A percentile compares a stretch with the other conserved stretches of the same genome.
These are phyloP conservation scores for Picea abies DNA, from an alignment of 83 land plant genomes.

Conservation along the genomic window DNA sequence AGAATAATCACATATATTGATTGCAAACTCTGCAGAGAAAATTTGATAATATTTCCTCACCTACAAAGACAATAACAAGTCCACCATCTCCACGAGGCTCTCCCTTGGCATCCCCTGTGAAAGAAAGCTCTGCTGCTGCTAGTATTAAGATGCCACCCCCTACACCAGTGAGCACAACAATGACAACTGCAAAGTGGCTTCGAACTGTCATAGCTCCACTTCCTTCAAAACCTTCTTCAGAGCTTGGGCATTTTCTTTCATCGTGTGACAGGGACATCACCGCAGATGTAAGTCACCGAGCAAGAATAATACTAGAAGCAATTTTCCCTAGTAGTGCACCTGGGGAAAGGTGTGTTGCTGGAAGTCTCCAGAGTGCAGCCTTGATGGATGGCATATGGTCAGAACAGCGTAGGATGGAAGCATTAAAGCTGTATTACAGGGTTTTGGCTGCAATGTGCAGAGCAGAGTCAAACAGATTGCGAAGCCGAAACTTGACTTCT, in stretches of 20 bases:
- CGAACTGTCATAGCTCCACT: conserved; percentile 81
- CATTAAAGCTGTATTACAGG: conserved; percentile 87
- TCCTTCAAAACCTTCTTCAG: conserved; percentile 73
- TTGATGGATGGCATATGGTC: conserved; percentile 85
- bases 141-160: conserved; percentile 58
- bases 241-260: conserved; percentile 59
- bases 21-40: conserved; percentile 23
- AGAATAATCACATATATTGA: neutral
- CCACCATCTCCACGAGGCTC: conserved; percentile 63
- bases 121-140: conserved; percentile 20
- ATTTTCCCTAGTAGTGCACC: conserved; percentile 65
- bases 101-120: conserved; percentile 54
- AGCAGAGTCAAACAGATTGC: conserved; percentile 71
- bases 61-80: conserved; percentile 63
- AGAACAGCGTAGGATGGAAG: conserved; percentile 86
- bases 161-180: conserved; percentile 93
- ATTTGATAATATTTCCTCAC: conserved; percentile 31
- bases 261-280: conserved; percentile 83
- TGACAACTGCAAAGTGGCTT: conserved; percentile 99
- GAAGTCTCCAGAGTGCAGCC: conserved; percentile 39
- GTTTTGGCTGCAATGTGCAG: conserved; percentile 90
- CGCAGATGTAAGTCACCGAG: conserved; percentile 71
- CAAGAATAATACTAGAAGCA: conserved; percentile 73
- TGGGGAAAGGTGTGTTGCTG: conserved; percentile 51
- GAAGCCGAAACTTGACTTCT: conserved; percentile 73